Evolutionary conservation across 208 protist species (phyloP).

Genomic region (Crithidia mellificae): DNA sequence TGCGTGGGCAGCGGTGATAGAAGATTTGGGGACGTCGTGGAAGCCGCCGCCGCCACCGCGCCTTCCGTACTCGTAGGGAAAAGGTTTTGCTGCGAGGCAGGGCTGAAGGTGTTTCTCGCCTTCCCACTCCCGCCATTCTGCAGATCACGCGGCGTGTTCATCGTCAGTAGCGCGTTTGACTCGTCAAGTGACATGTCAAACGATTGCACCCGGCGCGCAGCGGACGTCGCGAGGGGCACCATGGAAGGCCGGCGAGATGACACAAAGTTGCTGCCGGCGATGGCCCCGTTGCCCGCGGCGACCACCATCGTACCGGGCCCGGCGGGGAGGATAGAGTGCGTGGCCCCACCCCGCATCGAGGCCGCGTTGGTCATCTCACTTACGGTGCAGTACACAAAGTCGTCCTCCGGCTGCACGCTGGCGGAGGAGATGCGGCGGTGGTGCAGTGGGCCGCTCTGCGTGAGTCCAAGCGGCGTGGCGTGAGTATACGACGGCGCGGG

Average conservation of each 20-base stretch:
- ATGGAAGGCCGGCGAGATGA: neutral
- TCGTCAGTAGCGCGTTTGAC: slow-evolving; percentile 13
- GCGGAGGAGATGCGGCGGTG: slow-evolving; percentile 1
- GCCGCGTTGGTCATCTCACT: slow-evolving; percentile 34
- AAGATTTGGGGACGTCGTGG: neutral
- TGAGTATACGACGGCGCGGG: neutral
- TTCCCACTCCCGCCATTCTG: neutral
- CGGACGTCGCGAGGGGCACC: neutral
- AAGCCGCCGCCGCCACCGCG: neutral
- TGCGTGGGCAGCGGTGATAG: neutral
- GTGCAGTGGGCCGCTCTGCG: neutral
- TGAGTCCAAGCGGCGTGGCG: neutral
- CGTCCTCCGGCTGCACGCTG: slow-evolving; percentile 26
- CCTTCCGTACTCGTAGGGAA: neutral
- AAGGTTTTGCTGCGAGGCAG: slow-evolving; percentile 6
- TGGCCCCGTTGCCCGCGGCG: neutral
- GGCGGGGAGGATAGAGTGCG: neutral
- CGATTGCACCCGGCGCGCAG: slow-evolving; percentile 13
- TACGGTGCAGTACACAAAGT: slow-evolving; percentile 28
- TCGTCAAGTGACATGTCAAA: slow-evolving; percentile 23
- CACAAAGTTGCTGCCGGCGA: neutral
- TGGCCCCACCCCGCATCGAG: slow-evolving; percentile 15
- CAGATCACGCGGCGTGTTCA: slow-evolving; percentile 19
- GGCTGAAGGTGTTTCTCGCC: neutral
- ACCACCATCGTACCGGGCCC: neutral